Conservation (phyloP, 768 basidiomycete genomes). For the Pulveroboletus sp. region DNA sequence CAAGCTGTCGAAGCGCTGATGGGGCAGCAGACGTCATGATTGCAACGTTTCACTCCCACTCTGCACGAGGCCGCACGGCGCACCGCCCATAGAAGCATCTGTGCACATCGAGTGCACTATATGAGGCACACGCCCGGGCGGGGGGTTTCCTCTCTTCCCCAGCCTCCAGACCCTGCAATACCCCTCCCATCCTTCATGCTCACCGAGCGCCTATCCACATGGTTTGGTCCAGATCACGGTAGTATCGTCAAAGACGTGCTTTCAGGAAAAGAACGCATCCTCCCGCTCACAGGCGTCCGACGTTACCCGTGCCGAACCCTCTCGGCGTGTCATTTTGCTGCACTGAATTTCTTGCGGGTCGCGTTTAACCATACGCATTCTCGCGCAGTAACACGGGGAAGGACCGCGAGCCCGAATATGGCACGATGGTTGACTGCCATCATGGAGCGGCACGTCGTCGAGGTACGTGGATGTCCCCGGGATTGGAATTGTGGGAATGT, state of each 20-base stretch:
- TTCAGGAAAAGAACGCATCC: conserved; percentile 36
- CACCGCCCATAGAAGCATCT: not conserved
- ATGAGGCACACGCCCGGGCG: conserved; percentile 8
- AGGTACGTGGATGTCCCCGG: conserved; percentile 15
- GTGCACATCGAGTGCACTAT: conserved; percentile 12
- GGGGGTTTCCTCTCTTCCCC: not conserved
- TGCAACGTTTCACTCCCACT: conserved; percentile 8
- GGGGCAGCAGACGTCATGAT: conserved; percentile 11
- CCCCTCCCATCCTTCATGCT: conserved; percentile 6
- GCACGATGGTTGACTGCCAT: conserved; percentile 12
- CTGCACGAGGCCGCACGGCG: conserved; percentile 10
- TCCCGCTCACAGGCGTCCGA: conserved; percentile 43
- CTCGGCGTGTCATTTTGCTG: conserved; percentile 58
- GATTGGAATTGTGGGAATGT: no score
- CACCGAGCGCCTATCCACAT: conserved; percentile 9
- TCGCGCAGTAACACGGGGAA: not conserved
- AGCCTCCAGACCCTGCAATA: not conserved
- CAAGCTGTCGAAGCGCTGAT: conserved; percentile 3
- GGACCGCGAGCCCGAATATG: not conserved
- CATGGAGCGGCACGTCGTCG: conserved; percentile 11
- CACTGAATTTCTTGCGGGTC: conserved; percentile 54
- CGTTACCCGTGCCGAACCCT: conserved; percentile 37
- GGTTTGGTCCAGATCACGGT: conserved; percentile 9
- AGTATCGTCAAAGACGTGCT: conserved; percentile 19
- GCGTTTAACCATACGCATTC: conserved; percentile 30